Evolutionary conservation across 2,329 filamentous ascomycete species (phyloP).

Genomic region (Penicillium sp.): DNA sequence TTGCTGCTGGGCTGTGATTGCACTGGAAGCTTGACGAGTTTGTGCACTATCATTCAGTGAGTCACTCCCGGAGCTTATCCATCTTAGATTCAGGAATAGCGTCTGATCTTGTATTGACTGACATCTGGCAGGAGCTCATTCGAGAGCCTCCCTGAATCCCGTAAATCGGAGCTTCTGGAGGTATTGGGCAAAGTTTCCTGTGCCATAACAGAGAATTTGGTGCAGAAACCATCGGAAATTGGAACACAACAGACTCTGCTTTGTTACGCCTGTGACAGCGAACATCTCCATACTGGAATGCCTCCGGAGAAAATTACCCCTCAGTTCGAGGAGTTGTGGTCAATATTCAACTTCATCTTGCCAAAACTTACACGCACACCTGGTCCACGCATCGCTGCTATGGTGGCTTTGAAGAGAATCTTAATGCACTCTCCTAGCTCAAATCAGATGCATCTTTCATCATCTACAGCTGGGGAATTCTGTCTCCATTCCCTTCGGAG

Average conservation of each 20-base stretch:
- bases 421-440: slow-evolving; percentile 61
- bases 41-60: slow-evolving; percentile 49
- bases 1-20: slow-evolving; percentile 34
- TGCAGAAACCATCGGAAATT: slow-evolving; percentile 25
- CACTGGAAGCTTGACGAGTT: slow-evolving; percentile 33
- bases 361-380: slow-evolving; percentile 47
- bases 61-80: slow-evolving; percentile 35
- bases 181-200: slow-evolving; percentile 57
- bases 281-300: slow-evolving; percentile 16
- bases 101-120: not conserved
- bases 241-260: slow-evolving; percentile 24
- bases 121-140: slow-evolving; percentile 40
- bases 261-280: slow-evolving; percentile 39
- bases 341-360: slow-evolving; percentile 43
- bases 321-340: slow-evolving; percentile 35
- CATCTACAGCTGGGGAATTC: slow-evolving; percentile 68
- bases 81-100: not conserved
- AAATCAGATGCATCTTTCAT: slow-evolving; percentile 61
- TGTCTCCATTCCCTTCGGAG: slow-evolving; percentile 77
- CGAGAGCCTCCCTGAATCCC: slow-evolving; percentile 44
- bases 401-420: slow-evolving; percentile 66
- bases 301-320: slow-evolving; percentile 13
- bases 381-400: slow-evolving; percentile 63
- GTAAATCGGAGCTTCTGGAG: slow-evolving; percentile 53
- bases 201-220: slow-evolving; percentile 49